Evolutionary conservation across 176 grass and related monocot genomes (phyloP).

Genomic region (Lolium perenne): DNA sequence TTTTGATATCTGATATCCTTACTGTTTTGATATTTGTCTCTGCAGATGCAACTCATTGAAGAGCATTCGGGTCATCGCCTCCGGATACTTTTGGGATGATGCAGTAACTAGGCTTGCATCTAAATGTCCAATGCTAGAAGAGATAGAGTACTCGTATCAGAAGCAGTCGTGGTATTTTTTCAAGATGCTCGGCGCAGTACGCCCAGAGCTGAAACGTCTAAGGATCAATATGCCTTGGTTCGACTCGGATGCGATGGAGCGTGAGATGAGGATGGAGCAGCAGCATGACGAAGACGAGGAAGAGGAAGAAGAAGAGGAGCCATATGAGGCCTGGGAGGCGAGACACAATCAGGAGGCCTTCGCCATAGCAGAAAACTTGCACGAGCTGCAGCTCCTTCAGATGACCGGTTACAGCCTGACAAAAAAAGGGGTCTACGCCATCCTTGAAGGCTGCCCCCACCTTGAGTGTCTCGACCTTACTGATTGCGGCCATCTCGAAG

Average conservation of each 20-base stretch:
- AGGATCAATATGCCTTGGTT: constrained; percentile 25
- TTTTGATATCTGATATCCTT: neutral
- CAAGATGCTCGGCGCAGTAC: constrained; percentile 10
- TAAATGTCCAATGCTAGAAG: constrained; percentile 51
- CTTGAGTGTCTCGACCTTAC: constrained; percentile 49
- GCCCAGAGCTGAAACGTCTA: constrained; percentile 46
- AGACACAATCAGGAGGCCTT: constrained; percentile 43
- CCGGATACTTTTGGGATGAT: constrained; percentile 3
- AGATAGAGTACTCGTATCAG: constrained; percentile 50
- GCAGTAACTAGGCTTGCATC: constrained; percentile 26
- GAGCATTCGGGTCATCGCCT: constrained; percentile 42
- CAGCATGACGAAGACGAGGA: neutral
- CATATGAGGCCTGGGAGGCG: neutral
- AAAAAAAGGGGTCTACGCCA: constrained; percentile 41
- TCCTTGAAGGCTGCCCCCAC: constrained; percentile 49
- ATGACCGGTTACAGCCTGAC: constrained; percentile 42
- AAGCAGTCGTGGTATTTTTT: neutral
- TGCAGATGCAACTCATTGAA: constrained; percentile 51
- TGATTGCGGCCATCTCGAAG: constrained; percentile 31
- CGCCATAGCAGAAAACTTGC: constrained; percentile 47
- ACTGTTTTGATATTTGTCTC: neutral
- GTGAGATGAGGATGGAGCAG: neutral
- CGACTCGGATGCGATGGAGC: neutral
- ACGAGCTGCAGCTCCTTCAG: constrained; percentile 39
- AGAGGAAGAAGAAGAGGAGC: neutral